These are phyloP conservation scores for Oenanthe sinensis DNA, from an alignment of 129 eudicot species.

Conservation along the genomic window DNA sequence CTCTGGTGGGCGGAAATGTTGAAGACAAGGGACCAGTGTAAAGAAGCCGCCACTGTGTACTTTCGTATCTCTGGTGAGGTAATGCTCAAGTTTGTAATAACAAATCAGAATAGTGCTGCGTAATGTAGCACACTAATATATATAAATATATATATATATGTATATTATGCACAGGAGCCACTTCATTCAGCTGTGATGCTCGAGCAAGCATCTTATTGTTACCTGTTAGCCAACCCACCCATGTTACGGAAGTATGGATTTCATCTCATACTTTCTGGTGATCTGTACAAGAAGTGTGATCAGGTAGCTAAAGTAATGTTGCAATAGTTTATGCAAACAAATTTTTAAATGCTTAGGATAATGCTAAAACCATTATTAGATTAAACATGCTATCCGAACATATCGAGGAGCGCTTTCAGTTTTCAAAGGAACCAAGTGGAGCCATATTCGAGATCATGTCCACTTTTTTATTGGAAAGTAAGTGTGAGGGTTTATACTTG, in stretches of 20 bases:
- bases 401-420: conserved; percentile 80
- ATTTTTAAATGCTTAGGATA: background rate
- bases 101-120: conserved; percentile 2
- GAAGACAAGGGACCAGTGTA: conserved; percentile 78
- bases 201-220: conserved; percentile 98
- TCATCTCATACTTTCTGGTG: conserved; percentile 97
- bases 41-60: conserved; percentile 90
- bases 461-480: conserved; percentile 90
- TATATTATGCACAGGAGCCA: conserved; percentile 47
- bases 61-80: conserved; percentile 97
- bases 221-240: conserved; percentile 66
- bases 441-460: conserved; percentile 81
- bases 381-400: conserved; percentile 92
- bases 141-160: background rate
- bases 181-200: conserved; percentile 92
- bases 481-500: conserved; percentile 22
- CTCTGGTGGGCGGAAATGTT: conserved; percentile 99
- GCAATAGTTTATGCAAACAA: conserved; percentile 6
- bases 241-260: conserved; percentile 93
- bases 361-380: conserved; percentile 37
- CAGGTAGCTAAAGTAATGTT: conserved; percentile 45
- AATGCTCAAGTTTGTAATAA: conserved; percentile 40
- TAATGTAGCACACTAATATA: conserved; percentile 13
- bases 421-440: conserved; percentile 82
- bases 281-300: conserved; percentile 77